Conservation (phyloP, 2,329 filamentous ascomycete genomes). For the Sporothrix dimorphospora region DNA sequence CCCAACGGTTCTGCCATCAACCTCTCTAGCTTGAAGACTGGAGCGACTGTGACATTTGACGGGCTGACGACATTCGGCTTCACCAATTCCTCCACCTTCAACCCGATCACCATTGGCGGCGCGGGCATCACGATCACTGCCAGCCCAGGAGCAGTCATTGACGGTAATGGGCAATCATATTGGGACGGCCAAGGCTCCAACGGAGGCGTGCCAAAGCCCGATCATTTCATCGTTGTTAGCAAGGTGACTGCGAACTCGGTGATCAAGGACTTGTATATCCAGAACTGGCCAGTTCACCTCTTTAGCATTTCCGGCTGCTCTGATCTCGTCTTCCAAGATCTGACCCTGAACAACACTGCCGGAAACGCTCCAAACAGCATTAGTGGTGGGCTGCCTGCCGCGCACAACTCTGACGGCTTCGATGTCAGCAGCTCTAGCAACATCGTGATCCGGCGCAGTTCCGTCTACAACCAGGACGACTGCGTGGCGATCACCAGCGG, state of each 20-base stretch:
- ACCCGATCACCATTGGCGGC: background rate
- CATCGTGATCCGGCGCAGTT: background rate
- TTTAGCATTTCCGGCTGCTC: background rate
- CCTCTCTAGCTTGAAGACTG: background rate
- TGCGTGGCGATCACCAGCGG: slow-evolving; percentile 1
- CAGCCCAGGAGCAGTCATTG: background rate
- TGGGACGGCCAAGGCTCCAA: slow-evolving; percentile 12
- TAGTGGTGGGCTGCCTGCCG: background rate
- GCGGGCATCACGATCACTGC: background rate
- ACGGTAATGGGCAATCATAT: slow-evolving; percentile 2
- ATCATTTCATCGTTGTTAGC: background rate
- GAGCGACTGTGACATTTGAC: background rate
- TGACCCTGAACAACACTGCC: background rate
- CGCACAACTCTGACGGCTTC: slow-evolving; percentile 4
- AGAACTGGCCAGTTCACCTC: slow-evolving; percentile 6
- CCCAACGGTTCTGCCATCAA: background rate
- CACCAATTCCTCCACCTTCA: background rate
- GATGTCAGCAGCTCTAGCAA: background rate
- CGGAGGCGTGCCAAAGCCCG: background rate
- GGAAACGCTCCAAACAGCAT: background rate
- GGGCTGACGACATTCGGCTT: background rate
- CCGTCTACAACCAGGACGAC: slow-evolving; percentile 14
- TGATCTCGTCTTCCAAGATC: background rate
- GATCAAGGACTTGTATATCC: background rate
- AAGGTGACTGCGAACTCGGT: background rate